These are phyloP conservation scores for Diplogelasinospora grovesii DNA, from an alignment of 495 filamentous ascomycete species.

Conservation along the genomic window DNA sequence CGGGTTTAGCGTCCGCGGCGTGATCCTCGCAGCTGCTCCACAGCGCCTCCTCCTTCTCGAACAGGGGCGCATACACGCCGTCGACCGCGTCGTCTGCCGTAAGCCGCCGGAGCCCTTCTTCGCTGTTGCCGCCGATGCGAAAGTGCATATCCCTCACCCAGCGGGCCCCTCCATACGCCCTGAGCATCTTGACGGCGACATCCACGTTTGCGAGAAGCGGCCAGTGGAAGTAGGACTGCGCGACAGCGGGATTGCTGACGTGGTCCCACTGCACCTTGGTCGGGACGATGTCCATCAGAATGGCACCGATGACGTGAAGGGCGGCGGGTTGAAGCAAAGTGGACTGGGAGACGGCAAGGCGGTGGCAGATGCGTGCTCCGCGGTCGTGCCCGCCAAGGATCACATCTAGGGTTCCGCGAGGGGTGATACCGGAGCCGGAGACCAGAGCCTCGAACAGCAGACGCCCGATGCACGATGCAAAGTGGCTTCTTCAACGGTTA, in stretches of 20 bases:
- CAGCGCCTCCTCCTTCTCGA: constrained; percentile 32
- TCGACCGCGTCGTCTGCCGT: constrained; percentile 20
- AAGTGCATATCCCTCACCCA: constrained; percentile 27
- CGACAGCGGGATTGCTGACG: constrained; percentile 18
- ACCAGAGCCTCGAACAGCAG: constrained; percentile 29
- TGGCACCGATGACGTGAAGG: constrained; percentile 25
- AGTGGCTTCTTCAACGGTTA: too few species aligned
- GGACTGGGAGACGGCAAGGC: constrained; percentile 30
- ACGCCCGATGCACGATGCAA: constrained; percentile 29
- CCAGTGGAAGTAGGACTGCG: constrained; percentile 42
- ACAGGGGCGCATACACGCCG: constrained; percentile 34
- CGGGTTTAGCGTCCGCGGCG: constrained; percentile 31
- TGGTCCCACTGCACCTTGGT: constrained; percentile 34
- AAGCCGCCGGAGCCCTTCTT: constrained; percentile 8
- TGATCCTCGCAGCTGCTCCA: constrained; percentile 43
- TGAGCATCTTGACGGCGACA: constrained; percentile 38
- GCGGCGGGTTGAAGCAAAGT: background rate
- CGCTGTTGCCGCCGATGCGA: constrained; percentile 23
- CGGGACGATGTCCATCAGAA: constrained; percentile 45
- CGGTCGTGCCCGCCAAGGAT: constrained; percentile 42
- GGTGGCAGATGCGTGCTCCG: constrained; percentile 42
- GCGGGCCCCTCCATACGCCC: constrained; percentile 31
- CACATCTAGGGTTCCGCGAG: constrained; percentile 9
- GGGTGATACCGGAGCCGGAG: constrained; percentile 10
- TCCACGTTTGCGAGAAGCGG: constrained; percentile 42